Evolutionary conservation across 108 stramenopile species (phyloP), one percentile per base, ranked within the genome.

Genomic region (Craspedostauros australis): DNA sequence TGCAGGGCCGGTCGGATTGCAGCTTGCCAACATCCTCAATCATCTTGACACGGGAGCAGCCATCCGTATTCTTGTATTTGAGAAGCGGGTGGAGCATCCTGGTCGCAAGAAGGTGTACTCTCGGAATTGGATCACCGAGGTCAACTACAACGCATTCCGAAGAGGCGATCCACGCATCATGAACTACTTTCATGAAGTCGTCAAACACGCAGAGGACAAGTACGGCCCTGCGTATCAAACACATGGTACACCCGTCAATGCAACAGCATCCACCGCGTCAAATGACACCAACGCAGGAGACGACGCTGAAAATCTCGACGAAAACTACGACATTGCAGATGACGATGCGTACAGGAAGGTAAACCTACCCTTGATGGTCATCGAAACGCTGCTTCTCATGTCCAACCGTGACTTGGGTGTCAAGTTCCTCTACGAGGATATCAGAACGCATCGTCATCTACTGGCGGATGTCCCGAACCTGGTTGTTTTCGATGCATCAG

Each of bases 401-500:
- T 59, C 57, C 27, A 44, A 43, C 26, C 57, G 57, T 24, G 46
- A 59, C 26, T 9, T 33, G 0, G 46, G 46, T 4, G 46, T 59
- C 27, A 59, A 59, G 32, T 59, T 59, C 3, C 12, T 59, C 15
- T 47, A 55, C 46, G 46, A 22, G 29, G 49, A 47, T 24, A n/a
- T n/a, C n/a, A n/a, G n/a, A n/a, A n/a, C n/a, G n/a, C n/a, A n/a
- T n/a, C n/a, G n/a, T n/a, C n/a, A n/a, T n/a, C n/a, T n/a, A n/a
- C 19, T 36, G 16, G 25, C 23, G n/a, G 46, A 47, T 36, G 18
- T 14, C 23, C 45, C 45, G 12, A 59, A 59, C 31, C 16, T 59
- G 24, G 18, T 59, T 32, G 47, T 59, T 8, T 59, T 59, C 49
- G 57, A 59, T 49, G 46, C 54, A 6, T 44, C 54, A 20, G 54